phyloP scores from a whole-genome alignment of 2,329 filamentous ascomycete genomes.

The Colletotrichum simmondsii region DNA sequence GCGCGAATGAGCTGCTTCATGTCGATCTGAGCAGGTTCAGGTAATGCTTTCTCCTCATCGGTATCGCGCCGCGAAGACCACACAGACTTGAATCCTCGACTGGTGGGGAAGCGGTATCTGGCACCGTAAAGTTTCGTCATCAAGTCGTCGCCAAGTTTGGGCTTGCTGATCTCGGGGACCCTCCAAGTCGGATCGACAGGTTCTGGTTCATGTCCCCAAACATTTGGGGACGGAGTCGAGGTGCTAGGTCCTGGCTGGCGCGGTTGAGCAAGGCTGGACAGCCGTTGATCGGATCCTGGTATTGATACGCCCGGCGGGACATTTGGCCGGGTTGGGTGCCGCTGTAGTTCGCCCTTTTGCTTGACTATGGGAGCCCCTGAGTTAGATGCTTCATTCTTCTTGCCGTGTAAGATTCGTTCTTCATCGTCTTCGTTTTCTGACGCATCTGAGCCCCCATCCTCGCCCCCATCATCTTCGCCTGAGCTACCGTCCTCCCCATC shows the following conservation, averaged over 20 bases:
- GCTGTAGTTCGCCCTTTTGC: background rate
- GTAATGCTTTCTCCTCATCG: conserved; percentile 2
- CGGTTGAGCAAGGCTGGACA: conserved; percentile 37
- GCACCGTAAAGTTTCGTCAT: conserved; percentile 18
- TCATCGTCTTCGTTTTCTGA: conserved; percentile 43
- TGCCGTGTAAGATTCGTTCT: conserved; percentile 39
- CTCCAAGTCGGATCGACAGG: conserved; percentile 51
- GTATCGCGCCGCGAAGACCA: conserved; percentile 32
- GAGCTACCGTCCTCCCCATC: conserved; percentile 37
- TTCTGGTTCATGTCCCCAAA: conserved; percentile 33
- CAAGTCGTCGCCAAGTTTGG: conserved; percentile 34
- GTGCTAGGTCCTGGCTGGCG: conserved; percentile 36
- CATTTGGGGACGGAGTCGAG: conserved; percentile 19
- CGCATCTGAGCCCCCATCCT: conserved; percentile 11
- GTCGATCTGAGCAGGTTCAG: conserved; percentile 2
- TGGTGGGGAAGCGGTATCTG: conserved; percentile 28
- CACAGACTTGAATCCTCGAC: conserved; percentile 23
- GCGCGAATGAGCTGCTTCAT: conserved; percentile 19
- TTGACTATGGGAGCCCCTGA: conserved; percentile 38
- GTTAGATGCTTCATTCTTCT: background rate
- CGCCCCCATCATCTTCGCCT: conserved; percentile 33
- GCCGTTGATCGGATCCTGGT: conserved; percentile 15
- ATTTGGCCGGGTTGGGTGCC: conserved; percentile 1
- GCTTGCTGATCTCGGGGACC: conserved; percentile 46
- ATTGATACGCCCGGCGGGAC: background rate